Conservation (phyloP, 208 protist genomes). For the Acanthamoeba royreba region DNA sequence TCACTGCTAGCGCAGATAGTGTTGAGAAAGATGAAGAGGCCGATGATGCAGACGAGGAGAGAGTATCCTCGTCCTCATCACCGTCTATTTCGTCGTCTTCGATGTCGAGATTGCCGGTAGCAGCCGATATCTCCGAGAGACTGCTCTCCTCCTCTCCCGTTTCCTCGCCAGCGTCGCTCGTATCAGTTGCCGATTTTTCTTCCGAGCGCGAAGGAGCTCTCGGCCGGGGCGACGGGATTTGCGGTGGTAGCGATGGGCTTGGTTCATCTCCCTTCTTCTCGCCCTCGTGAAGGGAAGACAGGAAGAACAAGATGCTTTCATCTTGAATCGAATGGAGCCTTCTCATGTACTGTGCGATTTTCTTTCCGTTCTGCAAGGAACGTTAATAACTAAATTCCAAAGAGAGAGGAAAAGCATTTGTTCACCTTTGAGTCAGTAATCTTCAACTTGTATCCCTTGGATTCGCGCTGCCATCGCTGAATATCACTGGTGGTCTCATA, state of each 20-base stretch:
- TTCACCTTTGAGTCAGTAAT: background rate
- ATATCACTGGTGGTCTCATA: background rate
- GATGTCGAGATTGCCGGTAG: background rate
- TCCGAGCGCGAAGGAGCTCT: too few species aligned
- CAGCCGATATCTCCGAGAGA: background rate
- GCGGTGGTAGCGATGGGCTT: background rate
- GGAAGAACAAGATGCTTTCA: slow-evolving; percentile 22
- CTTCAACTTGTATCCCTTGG: background rate
- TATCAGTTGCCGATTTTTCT: too few species aligned
- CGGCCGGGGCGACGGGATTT: background rate
- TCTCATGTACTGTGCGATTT: background rate
- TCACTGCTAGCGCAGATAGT: background rate
- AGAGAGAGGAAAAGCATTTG: background rate
- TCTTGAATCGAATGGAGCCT: background rate
- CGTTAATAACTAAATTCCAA: background rate
- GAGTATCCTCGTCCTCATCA: background rate
- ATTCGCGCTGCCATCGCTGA: background rate
- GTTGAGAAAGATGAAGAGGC: background rate
- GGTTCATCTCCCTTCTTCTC: background rate
- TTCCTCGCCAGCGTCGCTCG: background rate
- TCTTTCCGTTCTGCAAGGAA: background rate
- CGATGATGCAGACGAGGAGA: background rate
- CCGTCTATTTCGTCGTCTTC: background rate
- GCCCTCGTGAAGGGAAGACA: background rate
- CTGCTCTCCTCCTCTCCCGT: slow-evolving; percentile 13